Evolutionary conservation across 192 early-diverging fungal genomes (phyloP), one percentile per base, ranked within the genome.

Genomic region (Umbelopsis isabellina): DNA sequence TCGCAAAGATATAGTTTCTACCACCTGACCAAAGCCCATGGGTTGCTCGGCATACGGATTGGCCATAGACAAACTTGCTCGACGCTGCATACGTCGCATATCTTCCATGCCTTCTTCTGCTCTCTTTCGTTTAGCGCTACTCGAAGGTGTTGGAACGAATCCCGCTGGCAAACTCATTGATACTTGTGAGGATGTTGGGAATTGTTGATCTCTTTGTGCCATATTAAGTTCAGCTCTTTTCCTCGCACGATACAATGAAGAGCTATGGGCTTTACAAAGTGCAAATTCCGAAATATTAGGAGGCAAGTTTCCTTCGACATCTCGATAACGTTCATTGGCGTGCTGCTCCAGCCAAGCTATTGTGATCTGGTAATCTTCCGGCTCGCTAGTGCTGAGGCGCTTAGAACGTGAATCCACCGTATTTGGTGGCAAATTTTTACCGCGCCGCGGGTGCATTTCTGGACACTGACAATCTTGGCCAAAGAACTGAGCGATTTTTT

Each of bases 181-280:
- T 18, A 61, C 16, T 35, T 61, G 55, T 18, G 69, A 49, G 67
- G 76, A 23, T 49, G 53, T 35, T 61, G 61, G 4, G 55, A 41
- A 20, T 16, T 66, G 35, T 55, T 49, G 16, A 37, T 41, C 47
- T 12, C 55, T 61, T 13, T 18, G 27, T 12, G 55, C 55, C 16
- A 61, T 3, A 33, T 35, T 61, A 25, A 33, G 27, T 61, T 61
- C 55, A 30, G 55, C 55, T 58, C 67, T 65, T 61, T 76, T 80
- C 65, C 73, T 80, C 33, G 79, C 74, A 44, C 79, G 55, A 49
- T 80, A 80, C 35, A 80, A 49, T 18, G 79, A 72, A 45, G 70
- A 72, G 18, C 71, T 73, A 27, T 80, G 79, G 25, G 79, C 79
- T 46, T 80, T 80, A 51, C 79, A 80, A 22, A 80, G 79, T 44